Evolutionary conservation across 1,284 basidiomycete genomes (phyloP).

Genomic region (Naganishia albida): DNA sequence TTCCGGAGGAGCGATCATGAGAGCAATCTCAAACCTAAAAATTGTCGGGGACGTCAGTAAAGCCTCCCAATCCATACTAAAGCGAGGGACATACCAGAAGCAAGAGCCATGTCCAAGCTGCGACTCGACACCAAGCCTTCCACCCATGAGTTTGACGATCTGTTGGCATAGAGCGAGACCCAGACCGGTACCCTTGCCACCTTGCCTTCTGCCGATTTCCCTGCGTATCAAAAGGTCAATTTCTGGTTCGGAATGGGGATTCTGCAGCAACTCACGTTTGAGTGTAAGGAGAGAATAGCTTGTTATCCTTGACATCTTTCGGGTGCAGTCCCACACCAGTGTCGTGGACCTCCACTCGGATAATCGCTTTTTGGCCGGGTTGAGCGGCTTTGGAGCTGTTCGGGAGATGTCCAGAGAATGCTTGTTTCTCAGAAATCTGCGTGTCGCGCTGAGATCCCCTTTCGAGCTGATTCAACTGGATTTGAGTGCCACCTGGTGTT

Average conservation of each 20-base stretch:
- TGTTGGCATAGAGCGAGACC: slow-evolving; percentile 84
- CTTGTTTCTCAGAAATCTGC: slow-evolving; percentile 5
- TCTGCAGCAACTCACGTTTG: slow-evolving; percentile 33
- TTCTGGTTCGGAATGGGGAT: not conserved
- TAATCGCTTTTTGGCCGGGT: slow-evolving; percentile 53
- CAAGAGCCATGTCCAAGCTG: slow-evolving; percentile 51
- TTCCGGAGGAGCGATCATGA: slow-evolving; percentile 43
- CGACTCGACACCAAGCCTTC: slow-evolving; percentile 65
- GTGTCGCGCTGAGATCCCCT: not conserved
- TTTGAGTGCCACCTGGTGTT: slow-evolving; percentile 18
- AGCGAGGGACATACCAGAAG: slow-evolving; percentile 43
- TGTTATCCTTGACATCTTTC: slow-evolving; percentile 66
- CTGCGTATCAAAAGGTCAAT: slow-evolving; percentile 63
- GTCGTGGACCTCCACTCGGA: slow-evolving; percentile 77
- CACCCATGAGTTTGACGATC: slow-evolving; percentile 79
- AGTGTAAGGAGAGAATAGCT: slow-evolving; percentile 50
- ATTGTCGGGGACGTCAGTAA: slow-evolving; percentile 12
- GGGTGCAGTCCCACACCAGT: slow-evolving; percentile 74
- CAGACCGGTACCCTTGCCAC: slow-evolving; percentile 81
- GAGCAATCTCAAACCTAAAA: slow-evolving; percentile 64
- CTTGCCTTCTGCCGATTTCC: slow-evolving; percentile 69
- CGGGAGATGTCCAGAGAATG: not conserved
- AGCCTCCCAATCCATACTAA: not conserved
- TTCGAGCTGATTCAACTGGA: slow-evolving; percentile 18
- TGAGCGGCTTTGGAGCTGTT: slow-evolving; percentile 23